Conservation (phyloP, 2,329 filamentous ascomycete species). For the Fusarium newnesense region DNA sequence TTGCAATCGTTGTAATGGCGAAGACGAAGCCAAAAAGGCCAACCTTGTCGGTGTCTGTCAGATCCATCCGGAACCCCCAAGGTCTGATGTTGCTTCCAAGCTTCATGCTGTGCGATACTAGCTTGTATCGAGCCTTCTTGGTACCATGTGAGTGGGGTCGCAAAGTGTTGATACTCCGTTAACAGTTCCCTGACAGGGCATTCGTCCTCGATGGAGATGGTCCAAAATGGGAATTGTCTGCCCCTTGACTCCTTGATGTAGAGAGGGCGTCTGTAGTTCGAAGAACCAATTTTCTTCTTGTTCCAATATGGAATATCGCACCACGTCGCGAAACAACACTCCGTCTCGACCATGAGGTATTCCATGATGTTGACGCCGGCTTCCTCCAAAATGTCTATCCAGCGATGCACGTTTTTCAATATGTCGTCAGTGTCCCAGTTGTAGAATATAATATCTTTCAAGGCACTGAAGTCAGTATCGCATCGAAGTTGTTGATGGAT, state of each 20-base stretch:
- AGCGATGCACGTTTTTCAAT: background rate
- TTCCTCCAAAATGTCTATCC: background rate
- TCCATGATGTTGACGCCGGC: background rate
- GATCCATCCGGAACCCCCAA: rapidly evolving
- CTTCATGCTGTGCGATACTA: background rate
- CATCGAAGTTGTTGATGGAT: background rate
- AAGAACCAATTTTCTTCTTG: background rate
- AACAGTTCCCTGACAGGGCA: background rate
- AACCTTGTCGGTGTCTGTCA: background rate
- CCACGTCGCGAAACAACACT: background rate
- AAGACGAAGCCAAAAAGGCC: background rate
- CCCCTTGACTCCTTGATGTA: background rate
- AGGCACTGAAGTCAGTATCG: background rate
- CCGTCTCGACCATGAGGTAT: background rate
- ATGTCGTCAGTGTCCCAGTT: background rate
- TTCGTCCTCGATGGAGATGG: background rate
- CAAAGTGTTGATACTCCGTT: background rate
- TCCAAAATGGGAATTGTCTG: background rate
- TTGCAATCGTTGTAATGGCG: rapidly evolving
- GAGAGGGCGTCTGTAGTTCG: background rate
- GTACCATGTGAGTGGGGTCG: background rate
- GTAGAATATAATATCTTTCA: background rate
- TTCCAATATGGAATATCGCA: background rate
- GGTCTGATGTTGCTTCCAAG: background rate
- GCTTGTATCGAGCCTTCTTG: background rate